phyloP scores from a whole-genome alignment of 202 grass and related monocot genomes.

The Brachypodium distachyon region DNA sequence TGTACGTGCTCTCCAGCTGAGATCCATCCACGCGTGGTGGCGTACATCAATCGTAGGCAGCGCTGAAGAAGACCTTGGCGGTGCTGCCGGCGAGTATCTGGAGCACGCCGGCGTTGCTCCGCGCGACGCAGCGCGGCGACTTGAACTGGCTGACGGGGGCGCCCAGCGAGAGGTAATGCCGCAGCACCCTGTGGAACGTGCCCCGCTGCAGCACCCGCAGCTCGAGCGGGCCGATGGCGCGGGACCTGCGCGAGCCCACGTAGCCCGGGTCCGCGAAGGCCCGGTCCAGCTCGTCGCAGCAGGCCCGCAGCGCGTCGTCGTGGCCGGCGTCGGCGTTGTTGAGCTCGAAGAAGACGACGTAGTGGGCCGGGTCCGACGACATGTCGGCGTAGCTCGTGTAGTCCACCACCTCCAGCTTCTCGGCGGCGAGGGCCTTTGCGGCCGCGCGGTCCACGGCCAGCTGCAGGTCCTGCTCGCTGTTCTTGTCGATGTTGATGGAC shows the following conservation, averaged over 20 bases:
- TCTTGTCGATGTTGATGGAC: constrained; percentile 95
- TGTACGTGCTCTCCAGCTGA: too few relatives aligned
- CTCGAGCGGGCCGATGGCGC: constrained; percentile 57
- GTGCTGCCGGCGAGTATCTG: constrained; percentile 53
- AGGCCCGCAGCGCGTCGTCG: constrained; percentile 51
- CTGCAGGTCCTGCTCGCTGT: constrained; percentile 88
- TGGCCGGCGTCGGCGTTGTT: constrained; percentile 32
- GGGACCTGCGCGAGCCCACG: constrained; percentile 32
- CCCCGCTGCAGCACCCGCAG: constrained; percentile 47
- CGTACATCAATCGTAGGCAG: constrained; percentile 41
- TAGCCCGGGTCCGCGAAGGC: constrained; percentile 61
- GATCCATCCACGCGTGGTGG: not conserved
- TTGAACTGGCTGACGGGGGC: constrained; percentile 82
- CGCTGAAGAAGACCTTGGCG: constrained; percentile 46
- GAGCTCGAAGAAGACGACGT: constrained; percentile 79
- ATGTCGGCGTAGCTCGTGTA: constrained; percentile 70
- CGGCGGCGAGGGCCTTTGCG: constrained; percentile 41
- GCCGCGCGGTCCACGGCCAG: constrained; percentile 52
- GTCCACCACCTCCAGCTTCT: constrained; percentile 93
- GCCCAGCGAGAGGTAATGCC: constrained; percentile 45
- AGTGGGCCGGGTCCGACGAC: constrained; percentile 52
- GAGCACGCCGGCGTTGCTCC: constrained; percentile 37
- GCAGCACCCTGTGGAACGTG: constrained; percentile 66
- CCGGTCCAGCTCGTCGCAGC: constrained; percentile 73
- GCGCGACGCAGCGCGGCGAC: constrained; percentile 47